Conservation (phyloP, 164 flowering plant genomes). For the Platanus orientalis region DNA sequence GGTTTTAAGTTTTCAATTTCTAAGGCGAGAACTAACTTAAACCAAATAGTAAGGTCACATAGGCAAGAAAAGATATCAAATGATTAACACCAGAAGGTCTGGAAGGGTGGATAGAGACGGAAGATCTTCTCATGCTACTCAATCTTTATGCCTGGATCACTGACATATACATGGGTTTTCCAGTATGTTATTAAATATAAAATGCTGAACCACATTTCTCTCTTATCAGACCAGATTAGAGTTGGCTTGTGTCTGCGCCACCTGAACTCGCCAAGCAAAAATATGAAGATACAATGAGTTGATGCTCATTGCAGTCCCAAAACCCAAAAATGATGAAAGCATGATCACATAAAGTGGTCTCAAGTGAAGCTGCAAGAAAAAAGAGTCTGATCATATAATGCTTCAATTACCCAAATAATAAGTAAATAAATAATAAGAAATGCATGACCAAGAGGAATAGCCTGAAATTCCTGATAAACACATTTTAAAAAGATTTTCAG, state of each 20-base stretch:
- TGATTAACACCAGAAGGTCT: too few species aligned
- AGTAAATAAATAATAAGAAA: not conserved
- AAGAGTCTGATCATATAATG: not conserved
- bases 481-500: too few species aligned
- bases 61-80: too few species aligned
- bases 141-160: not conserved
- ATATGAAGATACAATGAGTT: slow-evolving; percentile 18
- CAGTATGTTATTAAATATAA: not conserved
- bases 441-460: too few species aligned
- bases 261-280: slow-evolving; percentile 2
- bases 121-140: not conserved
- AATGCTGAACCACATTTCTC: not conserved
- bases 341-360: slow-evolving; percentile 17
- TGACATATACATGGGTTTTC: slow-evolving; percentile 3
- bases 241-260: slow-evolving; percentile 3
- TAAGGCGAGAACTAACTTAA: too few species aligned
- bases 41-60: too few species aligned
- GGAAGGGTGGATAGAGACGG: too few species aligned
- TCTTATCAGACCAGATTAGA: slow-evolving; percentile 13
- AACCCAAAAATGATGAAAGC: slow-evolving; percentile 20
- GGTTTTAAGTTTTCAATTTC: too few species aligned
- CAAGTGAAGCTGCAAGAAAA: slow-evolving; percentile 17
- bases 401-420: not conserved
- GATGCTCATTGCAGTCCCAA: slow-evolving; percentile 19
- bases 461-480: too few species aligned